Evolutionary conservation across 495 filamentous ascomycete genomes (phyloP), one percentile per base, ranked within the genome.

Genomic region (Astrocystis sublimbata): DNA sequence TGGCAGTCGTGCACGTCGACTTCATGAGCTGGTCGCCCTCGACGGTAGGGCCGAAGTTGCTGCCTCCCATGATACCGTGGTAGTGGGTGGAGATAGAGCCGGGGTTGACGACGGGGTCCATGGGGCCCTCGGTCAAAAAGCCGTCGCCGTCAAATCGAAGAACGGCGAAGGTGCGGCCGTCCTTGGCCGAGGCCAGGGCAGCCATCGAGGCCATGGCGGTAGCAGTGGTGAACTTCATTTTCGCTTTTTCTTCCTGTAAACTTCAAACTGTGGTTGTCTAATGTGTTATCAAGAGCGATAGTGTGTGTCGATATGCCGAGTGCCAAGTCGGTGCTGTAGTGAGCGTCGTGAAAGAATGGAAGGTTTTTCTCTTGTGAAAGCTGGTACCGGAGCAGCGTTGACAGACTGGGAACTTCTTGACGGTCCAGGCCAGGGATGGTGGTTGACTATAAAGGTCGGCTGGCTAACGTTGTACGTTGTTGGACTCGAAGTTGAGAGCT

Each of bases 1-100:
- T 78, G 63, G 89, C 86, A 9, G 87, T 86, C 51, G 86, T 88
- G 75, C 91, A 94, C 0, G 74, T 74, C 0, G 90, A 89, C 54
- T 75, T 62, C 47, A 81, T 75, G 10, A 89, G 79, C 28, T 78
- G 69, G 47, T 83, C 74, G 57, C 85, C 89, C 43, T 78, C 78
- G 77, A 86, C 87, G 45, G 72, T 79, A 67, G 89, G 78, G 58
- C 83, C 80, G 67, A 92, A 92, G 57, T 83, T 88, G 74, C 83
- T 90, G 58, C 86, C 88, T 24, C 89, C 89, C 73, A 85, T 80
- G 61, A 91, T 82, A 53, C 81, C 82, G 69, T 92, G 89, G 33
- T 88, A 82, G 74, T 92, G 89, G 57, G 72, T 72, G 3, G 87
- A 81, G 4, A 81, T 68, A 1, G 40, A 61, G 23, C 87, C 87